These are phyloP conservation scores for Didymellaceae sp. DNA, from an alignment of 2,329 filamentous ascomycete species.

Conservation along the genomic window DNA sequence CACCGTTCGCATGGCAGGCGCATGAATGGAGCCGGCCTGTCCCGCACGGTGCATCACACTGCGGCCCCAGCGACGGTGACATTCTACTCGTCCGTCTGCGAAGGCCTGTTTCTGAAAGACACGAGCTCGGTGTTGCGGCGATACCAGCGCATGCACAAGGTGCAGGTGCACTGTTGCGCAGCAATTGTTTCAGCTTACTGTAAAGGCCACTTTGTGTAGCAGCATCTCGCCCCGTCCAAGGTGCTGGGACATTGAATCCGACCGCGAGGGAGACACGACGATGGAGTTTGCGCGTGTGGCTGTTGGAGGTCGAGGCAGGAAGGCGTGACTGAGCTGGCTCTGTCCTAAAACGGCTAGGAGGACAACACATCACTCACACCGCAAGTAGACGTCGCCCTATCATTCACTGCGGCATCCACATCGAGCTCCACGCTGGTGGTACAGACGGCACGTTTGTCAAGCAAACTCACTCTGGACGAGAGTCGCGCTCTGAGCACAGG, in stretches of 20 bases:
- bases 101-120: slow-evolving; percentile 7
- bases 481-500: slow-evolving; percentile 18
- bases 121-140: slow-evolving; percentile 17
- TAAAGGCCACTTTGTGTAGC: slow-evolving; percentile 33
- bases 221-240: slow-evolving; percentile 31
- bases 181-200: slow-evolving; percentile 41
- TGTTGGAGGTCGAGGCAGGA: slow-evolving; percentile 29
- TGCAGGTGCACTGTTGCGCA: slow-evolving; percentile 22
- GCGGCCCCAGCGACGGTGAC: slow-evolving; percentile 35
- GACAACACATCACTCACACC: slow-evolving; percentile 50
- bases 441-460: slow-evolving; percentile 47
- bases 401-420: slow-evolving; percentile 39
- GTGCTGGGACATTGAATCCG: slow-evolving; percentile 31
- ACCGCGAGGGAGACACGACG: slow-evolving; percentile 30
- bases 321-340: slow-evolving; percentile 39
- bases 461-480: slow-evolving; percentile 25
- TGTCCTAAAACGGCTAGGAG: slow-evolving; percentile 12
- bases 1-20: slow-evolving; percentile 44
- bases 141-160: slow-evolving; percentile 24
- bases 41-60: slow-evolving; percentile 28
- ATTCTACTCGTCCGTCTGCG: slow-evolving; percentile 12
- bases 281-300: slow-evolving; percentile 33
- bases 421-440: slow-evolving; percentile 43
- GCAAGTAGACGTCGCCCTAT: slow-evolving; percentile 43
- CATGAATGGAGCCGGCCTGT: slow-evolving; percentile 32